These are phyloP conservation scores for Hibiscus tridactylites DNA, from an alignment of 345 rosid species.

Conservation along the genomic window DNA sequence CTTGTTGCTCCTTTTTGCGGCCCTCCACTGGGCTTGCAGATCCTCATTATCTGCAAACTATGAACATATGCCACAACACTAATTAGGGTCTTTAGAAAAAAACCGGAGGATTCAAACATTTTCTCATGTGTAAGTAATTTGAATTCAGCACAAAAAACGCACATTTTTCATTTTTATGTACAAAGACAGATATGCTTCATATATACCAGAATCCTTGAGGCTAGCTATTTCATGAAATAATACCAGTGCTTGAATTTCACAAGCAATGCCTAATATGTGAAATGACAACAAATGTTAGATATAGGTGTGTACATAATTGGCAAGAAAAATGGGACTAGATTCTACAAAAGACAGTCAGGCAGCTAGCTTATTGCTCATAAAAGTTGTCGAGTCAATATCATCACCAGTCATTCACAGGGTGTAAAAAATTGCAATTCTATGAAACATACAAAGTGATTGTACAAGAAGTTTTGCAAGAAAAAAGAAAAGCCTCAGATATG, in stretches of 20 bases:
- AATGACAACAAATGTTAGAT: neutral
- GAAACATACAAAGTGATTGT: neutral
- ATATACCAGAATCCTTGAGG: neutral
- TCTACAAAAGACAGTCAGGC: neutral
- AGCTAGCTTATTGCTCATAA: neutral
- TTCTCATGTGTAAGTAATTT: neutral
- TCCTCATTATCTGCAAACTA: slow-evolving; percentile 67
- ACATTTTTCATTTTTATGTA: neutral
- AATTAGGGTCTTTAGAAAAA: slow-evolving; percentile 6
- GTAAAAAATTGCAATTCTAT: neutral
- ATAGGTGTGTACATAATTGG: neutral
- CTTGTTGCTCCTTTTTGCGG: slow-evolving; percentile 62
- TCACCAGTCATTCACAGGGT: neutral
- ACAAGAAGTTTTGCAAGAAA: neutral
- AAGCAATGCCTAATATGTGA: neutral
- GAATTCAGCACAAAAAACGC: neutral
- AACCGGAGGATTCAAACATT: neutral
- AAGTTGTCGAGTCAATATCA: neutral
- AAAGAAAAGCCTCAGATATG: neutral
- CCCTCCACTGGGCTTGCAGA: slow-evolving; percentile 64
- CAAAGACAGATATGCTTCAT: neutral
- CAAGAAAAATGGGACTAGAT: neutral
- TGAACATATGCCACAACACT: slow-evolving; percentile 16
- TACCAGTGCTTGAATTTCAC: neutral
- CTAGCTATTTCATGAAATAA: neutral